Base-by-base conservation (phyloP, 2,329 filamentous ascomycete species). In the Venturia carpophila region DNA sequence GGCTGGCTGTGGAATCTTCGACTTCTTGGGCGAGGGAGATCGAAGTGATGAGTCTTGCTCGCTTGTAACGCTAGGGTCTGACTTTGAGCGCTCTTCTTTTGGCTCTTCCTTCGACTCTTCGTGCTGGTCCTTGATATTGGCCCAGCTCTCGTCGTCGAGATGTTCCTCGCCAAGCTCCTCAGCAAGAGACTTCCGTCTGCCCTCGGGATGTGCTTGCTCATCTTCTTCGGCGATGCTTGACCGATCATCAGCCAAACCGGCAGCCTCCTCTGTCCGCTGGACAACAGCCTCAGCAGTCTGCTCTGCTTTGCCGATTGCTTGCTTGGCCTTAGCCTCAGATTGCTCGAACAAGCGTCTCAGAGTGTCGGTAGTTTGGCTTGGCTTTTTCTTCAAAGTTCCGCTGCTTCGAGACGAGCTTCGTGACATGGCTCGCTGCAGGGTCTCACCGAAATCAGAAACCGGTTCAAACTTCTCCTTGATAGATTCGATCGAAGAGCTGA, bases 401-500 rank as follows among this genome's bases (percentile, higher is more conserved):
- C 60, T 55, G 52, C 27, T 37, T 37, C 27, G 52, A 34, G 52
- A 37, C 17, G 30, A 34, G 27, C 27, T 37, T 39, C 52, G 52
- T n/a, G 52, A 34, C 9, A n/a, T 21, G 11, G 21, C 27, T 52
- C 6, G 24, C n/a, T 63, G 47, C 5, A 30, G 30, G 37, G 60
- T n/a, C 24, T 62, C 56, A 19, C 37, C 17, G 17, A 13, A 63
- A 39, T 47, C 55, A 47, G 56, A 63, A 7, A 10, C 52, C 17
- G 45, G 27, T 19, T 67, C 66, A 56, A 68, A 66, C 17, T 65
- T 47, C 21, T 67, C 49, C 6, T 60, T 37, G 13, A 27, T 55
- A 37, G 62, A 52, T 34, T 68, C 65, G 21, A 65, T 64, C 3
- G 37, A 43, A 30, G 63, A 55, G 58, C 56, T 62, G 27, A 67